These are phyloP conservation scores for Candida fluviatilis DNA, from an alignment of 805 yeast genomes.

Conservation along the genomic window DNA sequence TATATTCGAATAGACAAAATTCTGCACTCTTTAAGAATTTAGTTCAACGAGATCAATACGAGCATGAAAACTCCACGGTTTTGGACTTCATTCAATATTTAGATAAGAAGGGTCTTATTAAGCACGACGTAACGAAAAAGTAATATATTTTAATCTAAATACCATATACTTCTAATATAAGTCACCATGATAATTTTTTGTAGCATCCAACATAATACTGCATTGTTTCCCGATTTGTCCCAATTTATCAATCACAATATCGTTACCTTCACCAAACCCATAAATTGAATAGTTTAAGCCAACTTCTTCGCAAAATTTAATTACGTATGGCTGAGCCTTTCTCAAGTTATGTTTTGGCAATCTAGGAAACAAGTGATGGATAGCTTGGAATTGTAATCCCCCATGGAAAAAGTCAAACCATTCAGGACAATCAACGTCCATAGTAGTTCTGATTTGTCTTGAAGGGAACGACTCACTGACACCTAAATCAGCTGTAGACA, in stretches of 20 bases:
- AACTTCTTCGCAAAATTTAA: conserved; percentile 69
- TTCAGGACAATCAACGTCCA: conserved; percentile 92
- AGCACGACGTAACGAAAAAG: conserved; percentile 17
- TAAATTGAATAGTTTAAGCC: conserved; percentile 80
- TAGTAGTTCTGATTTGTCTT: conserved; percentile 82
- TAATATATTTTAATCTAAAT: neutral
- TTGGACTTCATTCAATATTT: conserved; percentile 33
- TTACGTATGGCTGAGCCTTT: conserved; percentile 64
- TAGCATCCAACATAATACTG: conserved; percentile 67
- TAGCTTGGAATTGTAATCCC: conserved; percentile 87
- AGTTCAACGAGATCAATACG: conserved; percentile 31
- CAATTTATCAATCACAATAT: conserved; percentile 61
- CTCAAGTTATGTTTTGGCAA: conserved; percentile 86
- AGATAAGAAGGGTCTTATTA: conserved; percentile 24
- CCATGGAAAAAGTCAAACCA: conserved; percentile 93
- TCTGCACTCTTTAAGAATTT: conserved; percentile 26
- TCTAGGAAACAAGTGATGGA: conserved; percentile 87
- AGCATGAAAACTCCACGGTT: conserved; percentile 29
- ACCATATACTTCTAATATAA: conserved; percentile 7
- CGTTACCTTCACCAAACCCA: conserved; percentile 78
- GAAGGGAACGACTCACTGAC: conserved; percentile 73
- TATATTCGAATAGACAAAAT: conserved; percentile 14
- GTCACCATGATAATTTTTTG: conserved; percentile 36
- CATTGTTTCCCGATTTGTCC: conserved; percentile 81
- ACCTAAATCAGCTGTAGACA: conserved; percentile 88